Percentiles rank a stretch among this genome's conserved stretches.
Conservation (phyloP, 1,284 basidiomycete species). For the Entoloma clypeatum region DNA sequence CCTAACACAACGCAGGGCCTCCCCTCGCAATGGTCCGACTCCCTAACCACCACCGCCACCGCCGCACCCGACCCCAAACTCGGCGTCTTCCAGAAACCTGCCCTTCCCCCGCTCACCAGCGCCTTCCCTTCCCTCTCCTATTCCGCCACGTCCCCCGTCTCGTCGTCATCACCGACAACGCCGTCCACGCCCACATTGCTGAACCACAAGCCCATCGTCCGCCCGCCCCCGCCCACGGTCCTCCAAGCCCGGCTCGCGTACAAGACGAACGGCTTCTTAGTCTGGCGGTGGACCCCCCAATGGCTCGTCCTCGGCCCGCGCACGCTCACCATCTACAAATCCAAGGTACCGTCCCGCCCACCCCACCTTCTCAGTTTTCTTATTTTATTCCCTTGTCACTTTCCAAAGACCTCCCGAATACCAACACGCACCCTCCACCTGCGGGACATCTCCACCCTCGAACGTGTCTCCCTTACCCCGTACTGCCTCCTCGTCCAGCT, state of each 20-base stretch:
- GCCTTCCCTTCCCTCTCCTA: slow-evolving; percentile 10
- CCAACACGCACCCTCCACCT: slow-evolving; percentile 23
- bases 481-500: no score
- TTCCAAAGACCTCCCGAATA: slow-evolving; percentile 3
- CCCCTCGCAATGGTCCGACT: slow-evolving; percentile 15
- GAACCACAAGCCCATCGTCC: no score
- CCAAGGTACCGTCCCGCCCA: slow-evolving; percentile 9
- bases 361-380: not conserved
- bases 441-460: slow-evolving; percentile 30
- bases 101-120: not conserved
- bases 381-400: not conserved
- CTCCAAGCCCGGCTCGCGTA: slow-evolving; percentile 17
- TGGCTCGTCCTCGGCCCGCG: slow-evolving; percentile 19
- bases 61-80: slow-evolving; percentile 2
- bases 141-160: slow-evolving; percentile 5
- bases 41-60: slow-evolving; percentile 7
- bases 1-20: slow-evolving; percentile 10
- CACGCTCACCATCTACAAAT: slow-evolving; percentile 19
- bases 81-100: slow-evolving; percentile 8
- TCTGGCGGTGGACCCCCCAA: slow-evolving; percentile 18
- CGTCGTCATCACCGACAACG: slow-evolving; percentile 1
- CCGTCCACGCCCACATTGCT: no score
- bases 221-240: slow-evolving; percentile 12
- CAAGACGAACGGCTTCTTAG: slow-evolving; percentile 17
- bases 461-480: no score